Conservation (phyloP, 208 protist species). For the Crithidia expoeki region DNA sequence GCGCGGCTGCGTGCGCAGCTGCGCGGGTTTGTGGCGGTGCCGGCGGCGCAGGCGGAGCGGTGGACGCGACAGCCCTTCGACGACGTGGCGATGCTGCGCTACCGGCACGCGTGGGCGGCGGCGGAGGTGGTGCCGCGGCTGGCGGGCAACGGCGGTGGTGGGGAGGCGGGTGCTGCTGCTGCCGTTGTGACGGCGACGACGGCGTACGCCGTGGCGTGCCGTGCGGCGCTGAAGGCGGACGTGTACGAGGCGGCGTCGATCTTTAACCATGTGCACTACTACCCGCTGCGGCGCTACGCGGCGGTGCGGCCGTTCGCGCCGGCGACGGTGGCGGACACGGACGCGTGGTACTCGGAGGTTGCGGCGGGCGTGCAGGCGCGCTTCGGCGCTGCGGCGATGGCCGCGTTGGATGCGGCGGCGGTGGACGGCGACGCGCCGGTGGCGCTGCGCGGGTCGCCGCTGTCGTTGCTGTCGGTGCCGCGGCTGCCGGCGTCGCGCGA, state of each 20-base stretch:
- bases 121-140: conserved; percentile 28
- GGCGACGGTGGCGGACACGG: conserved; percentile 31
- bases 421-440: not conserved
- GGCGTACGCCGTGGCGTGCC: conserved; percentile 13
- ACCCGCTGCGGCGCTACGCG: conserved; percentile 58
- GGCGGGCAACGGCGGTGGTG: not conserved
- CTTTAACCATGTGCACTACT: conserved; percentile 57
- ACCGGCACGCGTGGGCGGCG: conserved; percentile 34
- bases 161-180: not conserved
- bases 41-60: conserved; percentile 18
- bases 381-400: conserved; percentile 12
- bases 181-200: too few species aligned
- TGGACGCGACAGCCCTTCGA: conserved; percentile 37
- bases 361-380: conserved; percentile 33
- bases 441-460: conserved; percentile 9
- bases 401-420: not conserved
- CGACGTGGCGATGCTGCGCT: conserved; percentile 46
- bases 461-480: conserved; percentile 22
- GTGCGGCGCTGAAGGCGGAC: conserved; percentile 23
- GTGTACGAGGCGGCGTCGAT: conserved; percentile 39
- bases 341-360: conserved; percentile 62
- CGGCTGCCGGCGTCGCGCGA: conserved; percentile 7
- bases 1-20: too few species aligned
- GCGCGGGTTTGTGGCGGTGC: too few species aligned
- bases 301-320: conserved; percentile 33